Percentiles rank a stretch among this genome's conserved stretches.
These are phyloP conservation scores for Dryadomyces quercus-mongolicae DNA, from an alignment of 2,329 filamentous ascomycete species.

Conservation along the genomic window DNA sequence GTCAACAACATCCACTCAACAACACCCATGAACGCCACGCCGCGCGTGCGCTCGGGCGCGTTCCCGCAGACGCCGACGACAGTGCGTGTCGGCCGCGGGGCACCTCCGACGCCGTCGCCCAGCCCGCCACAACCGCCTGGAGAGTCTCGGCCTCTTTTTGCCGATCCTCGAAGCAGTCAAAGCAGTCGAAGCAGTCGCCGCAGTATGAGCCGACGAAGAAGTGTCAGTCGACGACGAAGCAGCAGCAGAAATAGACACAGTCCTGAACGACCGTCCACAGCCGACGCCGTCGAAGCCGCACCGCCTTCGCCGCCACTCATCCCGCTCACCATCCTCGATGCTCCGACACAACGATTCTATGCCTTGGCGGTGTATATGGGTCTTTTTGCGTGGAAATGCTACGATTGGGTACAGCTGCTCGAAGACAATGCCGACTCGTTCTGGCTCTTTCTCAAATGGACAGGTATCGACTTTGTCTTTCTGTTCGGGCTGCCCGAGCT, in stretches of 20 bases:
- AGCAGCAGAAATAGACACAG: neutral
- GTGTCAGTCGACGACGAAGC: neutral
- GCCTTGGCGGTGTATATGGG: constrained; percentile 66
- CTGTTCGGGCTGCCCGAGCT: constrained; percentile 78
- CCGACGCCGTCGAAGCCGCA: neutral
- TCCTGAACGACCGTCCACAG: constrained; percentile 30
- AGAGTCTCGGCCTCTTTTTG: neutral
- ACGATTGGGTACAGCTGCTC: constrained; percentile 69
- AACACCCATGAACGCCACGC: constrained; percentile 15
- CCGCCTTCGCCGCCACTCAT: constrained; percentile 51
- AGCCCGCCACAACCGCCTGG: neutral
- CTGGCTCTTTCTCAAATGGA: constrained; percentile 89
- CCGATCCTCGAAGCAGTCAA: neutral
- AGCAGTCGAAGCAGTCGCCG: neutral
- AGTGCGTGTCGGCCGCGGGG: constrained; percentile 6
- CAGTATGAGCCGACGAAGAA: neutral
- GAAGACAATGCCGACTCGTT: constrained; percentile 81
- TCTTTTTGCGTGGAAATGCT: constrained; percentile 72
- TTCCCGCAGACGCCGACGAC: constrained; percentile 15
- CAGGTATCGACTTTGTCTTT: constrained; percentile 72
- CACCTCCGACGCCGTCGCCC: constrained; percentile 13
- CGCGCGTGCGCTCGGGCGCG: constrained; percentile 15
- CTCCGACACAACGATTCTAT: constrained; percentile 82
- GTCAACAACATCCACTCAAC: neutral
- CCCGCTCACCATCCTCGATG: constrained; percentile 70